A percentile compares a stretch with the other conserved stretches of the same genome.
These are phyloP conservation scores for Trypanosoma caninum DNA, from an alignment of 208 protist genomes.

Conservation along the genomic window DNA sequence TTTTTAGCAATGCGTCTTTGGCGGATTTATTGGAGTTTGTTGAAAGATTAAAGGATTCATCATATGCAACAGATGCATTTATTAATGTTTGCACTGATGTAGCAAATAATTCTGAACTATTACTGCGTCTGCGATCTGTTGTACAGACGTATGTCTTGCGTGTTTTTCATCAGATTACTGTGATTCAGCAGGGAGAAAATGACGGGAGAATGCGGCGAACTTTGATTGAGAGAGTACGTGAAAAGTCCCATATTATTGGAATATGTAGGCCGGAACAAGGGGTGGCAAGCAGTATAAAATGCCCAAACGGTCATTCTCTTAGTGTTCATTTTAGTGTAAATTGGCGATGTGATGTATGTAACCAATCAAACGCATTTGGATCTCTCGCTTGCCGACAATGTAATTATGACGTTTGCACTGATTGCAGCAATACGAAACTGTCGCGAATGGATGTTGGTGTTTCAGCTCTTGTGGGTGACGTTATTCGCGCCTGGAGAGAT, in stretches of 20 bases:
- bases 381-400: slow-evolving; percentile 71
- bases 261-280: slow-evolving; percentile 10
- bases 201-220: too few species aligned
- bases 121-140: slow-evolving; percentile 3
- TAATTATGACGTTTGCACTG: slow-evolving; percentile 77
- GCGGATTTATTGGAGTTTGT: slow-evolving; percentile 20
- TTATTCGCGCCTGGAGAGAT: slow-evolving; percentile 26
- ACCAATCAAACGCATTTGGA: slow-evolving; percentile 29
- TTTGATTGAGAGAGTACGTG: slow-evolving; percentile 7
- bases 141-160: slow-evolving; percentile 15
- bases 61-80: background rate
- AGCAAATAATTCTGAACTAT: slow-evolving; percentile 8
- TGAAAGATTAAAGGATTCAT: slow-evolving; percentile 9
- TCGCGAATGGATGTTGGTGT: slow-evolving; percentile 42
- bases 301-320: slow-evolving; percentile 52
- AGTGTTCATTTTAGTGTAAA: slow-evolving; percentile 64
- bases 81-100: slow-evolving; percentile 4
- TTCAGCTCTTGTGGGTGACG: slow-evolving; percentile 57
- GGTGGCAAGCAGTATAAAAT: slow-evolving; percentile 16
- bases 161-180: slow-evolving; percentile 11
- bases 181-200: slow-evolving; percentile 1
- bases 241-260: slow-evolving; percentile 8
- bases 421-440: slow-evolving; percentile 39
- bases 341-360: slow-evolving; percentile 73
- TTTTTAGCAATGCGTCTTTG: slow-evolving; percentile 6